These are phyloP conservation scores for Camelina laxa DNA, from an alignment of 345 rosid species.

Conservation along the genomic window DNA sequence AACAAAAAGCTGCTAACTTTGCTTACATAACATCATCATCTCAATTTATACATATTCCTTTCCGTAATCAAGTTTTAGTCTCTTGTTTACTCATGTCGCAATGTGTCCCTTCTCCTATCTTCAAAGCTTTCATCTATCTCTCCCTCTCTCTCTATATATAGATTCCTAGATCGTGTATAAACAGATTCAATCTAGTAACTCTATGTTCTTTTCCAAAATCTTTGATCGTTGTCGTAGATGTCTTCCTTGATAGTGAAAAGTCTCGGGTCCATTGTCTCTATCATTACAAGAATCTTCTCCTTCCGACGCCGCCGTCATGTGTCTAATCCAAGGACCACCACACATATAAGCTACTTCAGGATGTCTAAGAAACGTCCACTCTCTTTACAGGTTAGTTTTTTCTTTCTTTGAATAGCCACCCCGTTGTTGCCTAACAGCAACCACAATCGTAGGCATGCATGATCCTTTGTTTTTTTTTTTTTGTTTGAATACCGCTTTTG, in stretches of 20 bases:
- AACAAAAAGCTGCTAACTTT: constrained; percentile 34
- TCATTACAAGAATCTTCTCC: constrained; percentile 34
- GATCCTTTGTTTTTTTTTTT: neutral
- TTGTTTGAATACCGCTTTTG: neutral
- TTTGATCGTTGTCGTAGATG: constrained; percentile 23
- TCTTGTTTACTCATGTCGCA: constrained; percentile 28
- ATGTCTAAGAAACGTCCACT: constrained; percentile 81
- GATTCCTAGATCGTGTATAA: too few species aligned
- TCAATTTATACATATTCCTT: constrained; percentile 38
- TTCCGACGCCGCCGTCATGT: constrained; percentile 22
- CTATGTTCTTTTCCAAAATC: neutral
- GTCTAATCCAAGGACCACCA: constrained; percentile 22
- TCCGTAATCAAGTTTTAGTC: constrained; percentile 22
- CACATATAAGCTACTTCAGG: constrained; percentile 47
- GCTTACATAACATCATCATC: constrained; percentile 38
- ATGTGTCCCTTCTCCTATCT: constrained; percentile 41
- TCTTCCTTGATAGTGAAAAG: constrained; percentile 36
- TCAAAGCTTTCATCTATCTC: constrained; percentile 29
- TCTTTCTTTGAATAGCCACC: neutral
- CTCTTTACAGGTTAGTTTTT: constrained; percentile 77
- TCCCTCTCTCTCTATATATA: neutral
- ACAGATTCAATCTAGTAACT: constrained; percentile 1
- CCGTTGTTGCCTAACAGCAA: neutral
- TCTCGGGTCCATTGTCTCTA: constrained; percentile 35
- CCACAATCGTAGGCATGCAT: neutral